Evolutionary conservation across 1,284 basidiomycete genomes (phyloP), one percentile per base, ranked within the genome.

Genomic region (Apiotrichum siamense): DNA sequence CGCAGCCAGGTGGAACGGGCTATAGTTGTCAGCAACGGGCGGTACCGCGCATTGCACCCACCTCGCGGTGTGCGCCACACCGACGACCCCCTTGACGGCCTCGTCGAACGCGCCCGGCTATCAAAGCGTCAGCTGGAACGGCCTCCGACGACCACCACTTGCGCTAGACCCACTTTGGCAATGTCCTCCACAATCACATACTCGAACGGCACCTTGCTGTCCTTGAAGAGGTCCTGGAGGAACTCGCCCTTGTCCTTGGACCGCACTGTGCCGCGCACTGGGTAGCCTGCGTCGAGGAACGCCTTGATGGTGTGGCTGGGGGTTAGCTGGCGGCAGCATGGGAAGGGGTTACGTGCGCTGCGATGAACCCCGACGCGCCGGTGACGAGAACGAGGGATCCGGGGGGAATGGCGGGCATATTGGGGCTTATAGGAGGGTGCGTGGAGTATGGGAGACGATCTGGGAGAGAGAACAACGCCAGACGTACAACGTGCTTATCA

Each of bases 51-150:
- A n/a, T n/a, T n/a, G n/a, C n/a, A n/a, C n/a, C n/a, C n/a, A n/a
- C n/a, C n/a, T n/a, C 5, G 55, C 55, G 7, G 54, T 56, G 50
- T 73, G 70, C 1, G 67, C 69, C 7, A 87, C 80, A 7, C 76
- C 83, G 55, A 82, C 79, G 1, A 86, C 80, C 2, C 76, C 83
- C 63, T 81, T 81, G 31, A 86, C 82, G 1, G 82, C 83, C 38
- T 84, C 80, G 60, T 86, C 83, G 58, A 86, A 86, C 3, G 81
- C 82, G 18, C 80, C 81, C 9, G 79, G 76, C 80, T 81, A 37
- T 39, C 36, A 7, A 31, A n/a, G n/a, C n/a, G n/a, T n/a, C n/a
- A n/a, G n/a, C n/a, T n/a, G n/a, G n/a, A n/a, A n/a, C n/a, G n/a
- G n/a, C n/a, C n/a, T n/a, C n/a, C n/a, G n/a, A n/a, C n/a, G n/a